A percentile compares a stretch with the other conserved stretches of the same genome.
These are phyloP conservation scores for Vigna nakashimae DNA, from an alignment of 306 rosid species.

Conservation along the genomic window DNA sequence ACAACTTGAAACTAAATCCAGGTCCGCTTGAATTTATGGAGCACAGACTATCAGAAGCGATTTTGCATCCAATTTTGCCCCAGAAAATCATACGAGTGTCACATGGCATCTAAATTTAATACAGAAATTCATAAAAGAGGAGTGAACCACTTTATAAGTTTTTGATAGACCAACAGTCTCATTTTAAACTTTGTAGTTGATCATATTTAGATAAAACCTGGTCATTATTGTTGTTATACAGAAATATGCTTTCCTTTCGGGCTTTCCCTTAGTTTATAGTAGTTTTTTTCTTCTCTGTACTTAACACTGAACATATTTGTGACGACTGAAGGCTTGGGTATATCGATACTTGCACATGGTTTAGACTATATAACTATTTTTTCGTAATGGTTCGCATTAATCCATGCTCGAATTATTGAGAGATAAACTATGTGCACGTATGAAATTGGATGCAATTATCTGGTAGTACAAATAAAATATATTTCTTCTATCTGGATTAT, in stretches of 20 bases:
- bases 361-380: not conserved
- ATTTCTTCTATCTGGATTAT: too few species aligned
- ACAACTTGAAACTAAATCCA: not conserved
- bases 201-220: not conserved
- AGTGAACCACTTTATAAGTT: not conserved
- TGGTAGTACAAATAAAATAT: too few species aligned
- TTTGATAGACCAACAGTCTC: not conserved
- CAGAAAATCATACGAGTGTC: not conserved
- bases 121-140: not conserved
- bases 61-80: not conserved
- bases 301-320: not conserved
- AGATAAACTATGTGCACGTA: not conserved
- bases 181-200: not conserved
- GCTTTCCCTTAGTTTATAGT: not conserved
- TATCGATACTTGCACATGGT: not conserved
- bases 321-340: not conserved
- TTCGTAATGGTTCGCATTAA: not conserved
- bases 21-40: not conserved
- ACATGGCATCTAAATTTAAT: not conserved
- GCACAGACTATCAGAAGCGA: not conserved
- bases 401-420: constrained; percentile 10
- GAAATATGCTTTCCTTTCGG: constrained; percentile 1
- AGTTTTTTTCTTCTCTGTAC: not conserved
- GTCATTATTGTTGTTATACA: not conserved
- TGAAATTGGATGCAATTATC: too few species aligned